These are phyloP conservation scores for Cutaneotrichosporon sp. DNA, from an alignment of 1,284 basidiomycete genomes.

Conservation along the genomic window DNA sequence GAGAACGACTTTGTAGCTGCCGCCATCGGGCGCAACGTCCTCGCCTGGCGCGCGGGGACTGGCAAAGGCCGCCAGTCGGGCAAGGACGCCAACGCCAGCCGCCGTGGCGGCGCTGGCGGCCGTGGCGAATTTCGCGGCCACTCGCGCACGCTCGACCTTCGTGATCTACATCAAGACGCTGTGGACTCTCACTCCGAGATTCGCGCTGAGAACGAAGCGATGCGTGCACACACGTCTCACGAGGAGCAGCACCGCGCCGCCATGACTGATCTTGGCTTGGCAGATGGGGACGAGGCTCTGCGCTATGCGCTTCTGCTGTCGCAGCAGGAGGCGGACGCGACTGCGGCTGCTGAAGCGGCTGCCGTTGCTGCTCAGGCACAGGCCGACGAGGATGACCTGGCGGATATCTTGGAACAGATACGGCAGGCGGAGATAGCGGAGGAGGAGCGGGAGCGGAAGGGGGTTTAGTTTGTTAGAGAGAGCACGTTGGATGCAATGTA, in stretches of 20 bases:
- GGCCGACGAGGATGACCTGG: constrained; percentile 28
- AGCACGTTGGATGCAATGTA: too few species aligned
- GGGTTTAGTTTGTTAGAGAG: too few species aligned
- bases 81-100: constrained; percentile 20
- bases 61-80: constrained; percentile 35
- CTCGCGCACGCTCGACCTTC: constrained; percentile 27
- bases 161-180: constrained; percentile 30
- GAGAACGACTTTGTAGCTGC: constrained; percentile 46
- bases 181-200: constrained; percentile 30
- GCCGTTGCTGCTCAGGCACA: not conserved
- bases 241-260: constrained; percentile 23
- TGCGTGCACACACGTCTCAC: constrained; percentile 15
- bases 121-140: constrained; percentile 24
- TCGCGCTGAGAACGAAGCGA: constrained; percentile 20
- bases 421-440: constrained; percentile 24
- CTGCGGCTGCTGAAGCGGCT: constrained; percentile 1
- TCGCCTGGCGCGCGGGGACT: constrained; percentile 43
- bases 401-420: constrained; percentile 32
- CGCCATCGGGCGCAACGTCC: constrained; percentile 38
- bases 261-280: constrained; percentile 36
- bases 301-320: constrained; percentile 41
- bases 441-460: constrained; percentile 8
- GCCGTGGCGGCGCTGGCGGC: constrained; percentile 23
- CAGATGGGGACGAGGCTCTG: constrained; percentile 37
- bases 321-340: constrained; percentile 23